These are phyloP conservation scores for Paramecium tetraurelia DNA, from an alignment of 73 alveolate genomes.

Conservation along the genomic window DNA sequence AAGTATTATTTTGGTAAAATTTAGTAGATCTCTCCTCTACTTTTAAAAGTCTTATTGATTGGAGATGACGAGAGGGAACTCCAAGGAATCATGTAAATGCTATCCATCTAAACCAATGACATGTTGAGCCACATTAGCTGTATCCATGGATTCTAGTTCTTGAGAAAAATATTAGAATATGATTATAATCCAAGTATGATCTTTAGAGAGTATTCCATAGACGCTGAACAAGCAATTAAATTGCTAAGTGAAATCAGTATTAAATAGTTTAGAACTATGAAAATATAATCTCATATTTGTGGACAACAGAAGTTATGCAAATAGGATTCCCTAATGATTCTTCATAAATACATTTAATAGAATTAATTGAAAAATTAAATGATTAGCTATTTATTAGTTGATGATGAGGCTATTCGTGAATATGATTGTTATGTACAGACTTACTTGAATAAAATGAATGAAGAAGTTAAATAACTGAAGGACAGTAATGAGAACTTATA, in stretches of 20 bases:
- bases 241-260: background rate
- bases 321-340: background rate
- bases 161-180: background rate
- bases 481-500: background rate
- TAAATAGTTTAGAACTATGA: background rate
- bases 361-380: background rate
- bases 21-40: background rate
- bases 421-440: background rate
- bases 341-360: background rate
- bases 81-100: background rate
- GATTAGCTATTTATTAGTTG: background rate
- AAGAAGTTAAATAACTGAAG: background rate
- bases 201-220: background rate
- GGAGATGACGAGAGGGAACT: slow-evolving; percentile 35
- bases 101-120: background rate
- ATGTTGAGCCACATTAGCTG: background rate
- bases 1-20: slow-evolving; percentile 30
- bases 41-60: background rate
- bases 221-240: background rate
- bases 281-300: background rate
- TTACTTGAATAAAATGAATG: background rate
- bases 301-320: background rate
- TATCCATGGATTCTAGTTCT: background rate
- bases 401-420: background rate
- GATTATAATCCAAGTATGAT: slow-evolving; percentile 36